Conservation (phyloP, 2,329 filamentous ascomycete species). For the Parastagonospora nodorum region DNA sequence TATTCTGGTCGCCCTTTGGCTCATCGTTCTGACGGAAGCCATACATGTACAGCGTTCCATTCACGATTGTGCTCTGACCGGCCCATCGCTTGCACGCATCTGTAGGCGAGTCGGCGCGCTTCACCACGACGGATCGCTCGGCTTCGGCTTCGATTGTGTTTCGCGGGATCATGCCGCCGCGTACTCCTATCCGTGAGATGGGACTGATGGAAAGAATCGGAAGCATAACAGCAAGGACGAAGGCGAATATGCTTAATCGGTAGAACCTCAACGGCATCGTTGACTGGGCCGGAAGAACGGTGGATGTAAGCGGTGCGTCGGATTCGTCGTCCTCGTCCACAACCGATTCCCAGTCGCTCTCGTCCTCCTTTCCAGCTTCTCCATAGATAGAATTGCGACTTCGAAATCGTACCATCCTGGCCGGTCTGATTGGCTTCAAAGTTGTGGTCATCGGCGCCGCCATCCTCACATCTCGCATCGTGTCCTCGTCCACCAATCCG, state of each 20-base stretch:
- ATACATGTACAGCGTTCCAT: conserved; percentile 77
- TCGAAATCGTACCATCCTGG: conserved; percentile 38
- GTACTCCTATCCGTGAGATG: conserved; percentile 30
- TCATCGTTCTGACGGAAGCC: conserved; percentile 69
- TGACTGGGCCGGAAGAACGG: conserved; percentile 6
- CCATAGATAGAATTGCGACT: conserved; percentile 37
- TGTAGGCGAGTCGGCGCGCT: conserved; percentile 37
- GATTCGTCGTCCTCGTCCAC: conserved; percentile 36
- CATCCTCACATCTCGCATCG: conserved; percentile 33
- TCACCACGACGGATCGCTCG: conserved; percentile 21
- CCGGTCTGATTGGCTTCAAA: conserved; percentile 30
- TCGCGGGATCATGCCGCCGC: conserved; percentile 30
- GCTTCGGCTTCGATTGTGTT: conserved; percentile 21
- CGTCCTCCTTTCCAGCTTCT: conserved; percentile 15
- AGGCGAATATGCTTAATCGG: conserved; percentile 32
- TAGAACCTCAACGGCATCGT: conserved; percentile 28
- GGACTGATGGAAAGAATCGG: conserved; percentile 39
- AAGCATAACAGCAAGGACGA: conserved; percentile 40
- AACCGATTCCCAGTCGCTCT: conserved; percentile 35
- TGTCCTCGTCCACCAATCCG: conserved; percentile 43
- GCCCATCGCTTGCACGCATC: conserved; percentile 46
- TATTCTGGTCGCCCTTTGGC: conserved; percentile 63
- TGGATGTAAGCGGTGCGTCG: conserved; percentile 10
- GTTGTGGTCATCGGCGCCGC: conserved; percentile 31
- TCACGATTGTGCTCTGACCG: conserved; percentile 64